A percentile compares a stretch with the other conserved stretches of the same genome.
These are phyloP conservation scores for Metarhizium album DNA, from an alignment of 2,329 filamentous ascomycete genomes.

Conservation along the genomic window DNA sequence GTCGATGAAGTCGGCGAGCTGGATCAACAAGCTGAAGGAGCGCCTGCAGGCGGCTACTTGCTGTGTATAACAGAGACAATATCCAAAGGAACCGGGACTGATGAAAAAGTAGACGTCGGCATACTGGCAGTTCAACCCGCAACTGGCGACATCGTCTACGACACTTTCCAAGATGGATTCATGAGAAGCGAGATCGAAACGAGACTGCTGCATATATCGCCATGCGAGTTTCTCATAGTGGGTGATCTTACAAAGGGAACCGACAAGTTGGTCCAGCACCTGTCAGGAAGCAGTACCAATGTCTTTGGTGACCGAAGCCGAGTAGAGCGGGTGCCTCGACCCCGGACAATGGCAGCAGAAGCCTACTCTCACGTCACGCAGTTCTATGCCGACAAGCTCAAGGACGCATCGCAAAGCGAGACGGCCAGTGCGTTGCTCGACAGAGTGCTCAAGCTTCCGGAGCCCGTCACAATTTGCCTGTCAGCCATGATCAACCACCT, in stretches of 20 bases:
- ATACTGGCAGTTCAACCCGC: slow-evolving; percentile 90
- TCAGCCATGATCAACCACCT: slow-evolving; percentile 95
- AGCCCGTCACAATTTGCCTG: slow-evolving; percentile 80
- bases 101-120: slow-evolving; percentile 88
- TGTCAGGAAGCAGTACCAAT: slow-evolving; percentile 81
- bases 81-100: slow-evolving; percentile 65
- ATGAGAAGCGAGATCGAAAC: slow-evolving; percentile 97
- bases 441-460: slow-evolving; percentile 74
- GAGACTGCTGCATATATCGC: slow-evolving; percentile 85
- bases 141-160: slow-evolving; percentile 92
- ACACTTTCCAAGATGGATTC: slow-evolving; percentile 93
- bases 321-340: slow-evolving; percentile 66
- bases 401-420: slow-evolving; percentile 44
- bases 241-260: slow-evolving; percentile 83
- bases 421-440: slow-evolving; percentile 60
- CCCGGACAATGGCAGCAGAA: slow-evolving; percentile 73
- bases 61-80: slow-evolving; percentile 87
- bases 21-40: slow-evolving; percentile 36
- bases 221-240: slow-evolving; percentile 89
- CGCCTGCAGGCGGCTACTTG: slow-evolving; percentile 68
- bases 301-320: slow-evolving; percentile 86
- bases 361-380: slow-evolving; percentile 80
- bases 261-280: slow-evolving; percentile 81
- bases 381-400: slow-evolving; percentile 84
- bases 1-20: slow-evolving; percentile 85